These are phyloP conservation scores for Entomortierella lignicola DNA, from an alignment of 192 early-diverging fungal genomes.

Conservation along the genomic window DNA sequence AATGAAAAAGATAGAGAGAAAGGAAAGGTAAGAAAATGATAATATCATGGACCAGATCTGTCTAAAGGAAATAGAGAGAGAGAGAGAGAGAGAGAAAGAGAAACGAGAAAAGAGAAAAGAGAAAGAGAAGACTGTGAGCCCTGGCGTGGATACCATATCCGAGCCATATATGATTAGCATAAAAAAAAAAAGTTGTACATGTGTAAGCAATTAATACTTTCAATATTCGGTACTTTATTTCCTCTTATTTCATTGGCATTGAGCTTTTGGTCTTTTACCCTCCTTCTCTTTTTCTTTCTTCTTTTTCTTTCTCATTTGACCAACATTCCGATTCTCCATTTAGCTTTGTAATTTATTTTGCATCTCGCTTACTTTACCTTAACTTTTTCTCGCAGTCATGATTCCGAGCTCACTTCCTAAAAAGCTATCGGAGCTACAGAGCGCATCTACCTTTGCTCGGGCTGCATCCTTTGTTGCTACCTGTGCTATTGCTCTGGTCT, in stretches of 20 bases:
- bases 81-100: too few species aligned
- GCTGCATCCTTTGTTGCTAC: constrained; percentile 43
- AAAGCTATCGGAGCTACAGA: background rate
- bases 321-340: background rate
- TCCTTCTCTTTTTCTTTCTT: background rate
- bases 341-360: background rate
- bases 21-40: too few species aligned
- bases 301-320: background rate
- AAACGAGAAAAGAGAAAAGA: too few species aligned
- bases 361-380: background rate
- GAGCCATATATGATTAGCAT: too few species aligned
- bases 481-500: constrained; percentile 42
- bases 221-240: background rate
- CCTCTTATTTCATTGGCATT: background rate
- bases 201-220: too few species aligned
- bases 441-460: constrained; percentile 7
- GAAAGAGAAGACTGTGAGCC: too few species aligned
- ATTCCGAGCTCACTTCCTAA: background rate
- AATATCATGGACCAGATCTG: too few species aligned
- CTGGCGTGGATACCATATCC: too few species aligned
- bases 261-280: background rate
- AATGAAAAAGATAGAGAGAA: too few species aligned
- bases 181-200: too few species aligned
- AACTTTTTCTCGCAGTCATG: too few species aligned
- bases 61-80: too few species aligned